Percentiles rank a stretch among this genome's conserved stretches.
Evolutionary conservation across 2,329 filamentous ascomycete species (phyloP).

Genomic region (Zopfia rhizophila): DNA sequence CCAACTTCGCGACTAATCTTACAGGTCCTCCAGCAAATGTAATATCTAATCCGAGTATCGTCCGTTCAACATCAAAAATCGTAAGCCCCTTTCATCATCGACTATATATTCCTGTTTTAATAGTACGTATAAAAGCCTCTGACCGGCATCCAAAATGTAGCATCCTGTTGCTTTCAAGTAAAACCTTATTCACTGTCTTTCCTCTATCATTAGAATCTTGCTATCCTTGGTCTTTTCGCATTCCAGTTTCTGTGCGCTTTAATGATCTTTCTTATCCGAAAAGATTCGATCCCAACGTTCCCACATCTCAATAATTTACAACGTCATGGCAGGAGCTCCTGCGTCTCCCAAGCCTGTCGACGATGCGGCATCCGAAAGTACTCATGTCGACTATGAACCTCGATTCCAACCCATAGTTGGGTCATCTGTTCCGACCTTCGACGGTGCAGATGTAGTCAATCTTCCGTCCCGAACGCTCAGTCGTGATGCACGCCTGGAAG

Average conservation of each 20-base stretch:
- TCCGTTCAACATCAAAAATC: constrained; percentile 7
- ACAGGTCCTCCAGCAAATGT: neutral
- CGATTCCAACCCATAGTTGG: constrained; percentile 14
- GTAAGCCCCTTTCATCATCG: neutral
- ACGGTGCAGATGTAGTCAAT: constrained; percentile 61
- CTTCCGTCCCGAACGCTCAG: constrained; percentile 74
- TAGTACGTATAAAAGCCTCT: no score
- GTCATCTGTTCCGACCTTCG: constrained; percentile 10
- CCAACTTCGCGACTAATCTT: neutral
- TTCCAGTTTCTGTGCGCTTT: no score
- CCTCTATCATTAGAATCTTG: no score
- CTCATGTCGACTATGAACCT: constrained; percentile 10
- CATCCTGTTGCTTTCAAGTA: no score
- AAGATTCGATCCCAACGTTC: no score
- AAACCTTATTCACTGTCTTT: no score
- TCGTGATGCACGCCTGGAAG: constrained; percentile 65
- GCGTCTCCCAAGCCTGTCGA: neutral
- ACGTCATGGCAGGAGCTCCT: constrained; percentile 2
- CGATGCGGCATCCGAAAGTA: constrained; percentile 20
- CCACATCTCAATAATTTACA: no score
- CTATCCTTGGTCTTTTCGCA: no score
- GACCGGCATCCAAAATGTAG: no score
- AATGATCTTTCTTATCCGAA: no score
- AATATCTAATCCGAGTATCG: constrained; percentile 9
- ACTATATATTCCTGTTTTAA: no score